Evolutionary conservation across 2,329 filamentous ascomycete genomes (phyloP).

Genomic region (Sclerotiophoma versabilis): DNA sequence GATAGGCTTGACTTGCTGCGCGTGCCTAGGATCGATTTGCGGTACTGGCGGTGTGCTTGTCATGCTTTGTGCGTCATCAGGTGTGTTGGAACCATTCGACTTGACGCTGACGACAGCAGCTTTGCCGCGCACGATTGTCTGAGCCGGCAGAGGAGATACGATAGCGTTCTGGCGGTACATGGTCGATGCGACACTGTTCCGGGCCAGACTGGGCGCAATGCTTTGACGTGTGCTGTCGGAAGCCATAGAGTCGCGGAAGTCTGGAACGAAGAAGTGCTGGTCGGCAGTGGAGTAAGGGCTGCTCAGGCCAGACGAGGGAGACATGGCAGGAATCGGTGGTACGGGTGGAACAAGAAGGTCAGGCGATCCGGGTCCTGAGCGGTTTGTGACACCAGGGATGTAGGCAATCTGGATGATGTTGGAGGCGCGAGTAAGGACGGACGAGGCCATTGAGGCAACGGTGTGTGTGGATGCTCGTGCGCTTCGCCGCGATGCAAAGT

Average conservation of each 20-base stretch:
- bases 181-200: conserved; percentile 79
- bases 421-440: conserved; percentile 91
- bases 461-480: conserved; percentile 81
- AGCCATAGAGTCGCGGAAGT: conserved; percentile 90
- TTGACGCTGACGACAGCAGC: conserved; percentile 94
- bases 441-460: conserved; percentile 92
- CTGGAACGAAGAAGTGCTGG: conserved; percentile 92
- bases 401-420: conserved; percentile 99
- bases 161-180: conserved; percentile 93
- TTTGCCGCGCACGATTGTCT: conserved; percentile 86
- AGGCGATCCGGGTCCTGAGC: conserved; percentile 83
- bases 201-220: conserved; percentile 58
- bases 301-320: conserved; percentile 63
- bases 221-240: conserved; percentile 72
- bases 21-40: conserved; percentile 67
- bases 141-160: conserved; percentile 77
- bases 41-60: conserved; percentile 73
- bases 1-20: conserved; percentile 34
- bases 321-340: conserved; percentile 78
- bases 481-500: conserved; percentile 62
- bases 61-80: conserved; percentile 56
- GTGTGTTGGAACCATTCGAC: conserved; percentile 65
- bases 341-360: conserved; percentile 87
- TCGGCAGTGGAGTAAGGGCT: conserved; percentile 68
- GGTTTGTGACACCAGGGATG: conserved; percentile 95